Evolutionary conservation across 768 basidiomycete genomes (phyloP), one percentile per base, ranked within the genome.

Genomic region (Auricularia sp.): DNA sequence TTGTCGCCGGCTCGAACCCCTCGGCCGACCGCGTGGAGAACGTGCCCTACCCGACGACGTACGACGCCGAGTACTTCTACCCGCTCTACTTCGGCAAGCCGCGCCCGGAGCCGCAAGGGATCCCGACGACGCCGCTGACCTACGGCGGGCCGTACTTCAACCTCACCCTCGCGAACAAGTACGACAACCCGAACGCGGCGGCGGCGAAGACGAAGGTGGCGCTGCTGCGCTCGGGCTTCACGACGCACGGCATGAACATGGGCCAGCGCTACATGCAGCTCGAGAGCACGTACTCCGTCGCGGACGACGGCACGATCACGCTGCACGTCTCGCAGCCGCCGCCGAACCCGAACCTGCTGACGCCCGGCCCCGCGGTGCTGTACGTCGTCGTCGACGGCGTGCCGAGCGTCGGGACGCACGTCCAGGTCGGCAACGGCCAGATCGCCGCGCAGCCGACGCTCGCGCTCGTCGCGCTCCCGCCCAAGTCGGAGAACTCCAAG

Each of bases 91-190:
- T 82, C 75, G 84, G 83, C 70, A 70, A 81, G 54, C 33, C 56
- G 14, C 77, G 88, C 18, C 88, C 88, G 1, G 76, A 85, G 70
- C 87, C 87, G 0, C 68, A 73, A 36, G 87, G 87, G 1, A 71
- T 88, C 14, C 79, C 82, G n/a, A 72, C 76, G n/a, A 72, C 76
- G 10, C 79, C 78, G 65, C 73, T 91, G 47, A 75, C 81, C 7
- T 96, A 96, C 75, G 94, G 94, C 37, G 94, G 94, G 10, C 75
- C 79, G 11, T 82, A 79, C 64, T 94, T 94, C 76, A 80, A 92
- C 72, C 74, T 94, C 47, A 71, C 76, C 11, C 78, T 94, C 29
- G 76, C 78, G 44, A 70, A 78, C 10, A 77, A 82, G 14, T 77
- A 75, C 54, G 79, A 79, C 3, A 76, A 89, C 66, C 75, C 78